Percentiles rank a stretch among this genome's conserved stretches.
These are phyloP conservation scores for Pyrenophora teres DNA, from an alignment of 2,329 filamentous ascomycete genomes.

Conservation along the genomic window DNA sequence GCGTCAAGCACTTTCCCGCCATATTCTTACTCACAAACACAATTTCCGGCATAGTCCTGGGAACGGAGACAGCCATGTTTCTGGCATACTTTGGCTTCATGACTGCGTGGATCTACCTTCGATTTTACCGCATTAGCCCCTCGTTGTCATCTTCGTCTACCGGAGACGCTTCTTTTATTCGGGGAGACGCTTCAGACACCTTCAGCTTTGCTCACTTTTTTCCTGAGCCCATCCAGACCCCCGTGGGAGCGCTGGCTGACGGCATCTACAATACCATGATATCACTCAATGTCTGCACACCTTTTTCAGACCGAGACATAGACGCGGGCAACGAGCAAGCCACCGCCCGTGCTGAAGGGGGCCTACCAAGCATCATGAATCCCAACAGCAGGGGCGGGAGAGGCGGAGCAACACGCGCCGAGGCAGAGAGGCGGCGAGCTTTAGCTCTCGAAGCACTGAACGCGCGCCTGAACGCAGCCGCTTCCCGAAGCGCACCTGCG, in stretches of 20 bases:
- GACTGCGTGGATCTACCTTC: constrained; percentile 91
- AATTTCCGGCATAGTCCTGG: constrained; percentile 65
- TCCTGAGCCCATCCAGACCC: constrained; percentile 78
- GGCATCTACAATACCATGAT: constrained; percentile 77
- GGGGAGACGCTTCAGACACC: constrained; percentile 92
- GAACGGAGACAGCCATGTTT: constrained; percentile 77
- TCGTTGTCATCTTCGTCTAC: constrained; percentile 60
- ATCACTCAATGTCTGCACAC: constrained; percentile 75
- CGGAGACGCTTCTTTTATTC: constrained; percentile 61
- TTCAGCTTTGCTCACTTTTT: constrained; percentile 98
- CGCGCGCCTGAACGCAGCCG: constrained; percentile 86
- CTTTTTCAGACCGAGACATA: constrained; percentile 82
- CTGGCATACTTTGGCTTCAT: constrained; percentile 82
- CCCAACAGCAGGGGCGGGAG: constrained; percentile 52
- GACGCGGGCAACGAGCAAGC: constrained; percentile 74
- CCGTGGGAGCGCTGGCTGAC: constrained; percentile 74
- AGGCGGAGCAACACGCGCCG: constrained; percentile 74
- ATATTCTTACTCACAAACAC: constrained; percentile 75
- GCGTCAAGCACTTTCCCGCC: constrained; percentile 80
- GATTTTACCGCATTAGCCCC: constrained; percentile 84
- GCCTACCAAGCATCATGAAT: constrained; percentile 64
- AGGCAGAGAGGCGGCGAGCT: constrained; percentile 87
- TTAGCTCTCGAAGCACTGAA: constrained; percentile 90
- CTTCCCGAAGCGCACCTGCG: constrained; percentile 54
- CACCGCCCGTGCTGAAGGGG: constrained; percentile 65